Evolutionary conservation across 352 stramenopile genomes (phyloP), one percentile per base, ranked within the genome.

Genomic region (Plasmopara viticola): DNA sequence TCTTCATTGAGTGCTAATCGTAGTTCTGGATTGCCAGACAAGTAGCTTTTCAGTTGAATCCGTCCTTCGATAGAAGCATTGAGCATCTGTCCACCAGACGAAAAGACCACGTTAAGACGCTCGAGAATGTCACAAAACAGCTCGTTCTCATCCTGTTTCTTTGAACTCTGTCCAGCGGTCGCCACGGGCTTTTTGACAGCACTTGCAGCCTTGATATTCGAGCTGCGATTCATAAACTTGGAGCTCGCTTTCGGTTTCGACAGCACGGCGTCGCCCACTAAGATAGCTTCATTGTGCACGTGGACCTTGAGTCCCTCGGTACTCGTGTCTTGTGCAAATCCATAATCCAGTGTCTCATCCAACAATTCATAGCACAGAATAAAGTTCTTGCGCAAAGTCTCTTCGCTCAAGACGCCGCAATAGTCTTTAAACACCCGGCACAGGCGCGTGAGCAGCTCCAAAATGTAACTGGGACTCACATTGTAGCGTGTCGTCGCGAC

Each of bases 331-430:
- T 99, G 96, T 17, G 96, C 95, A 70, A 98, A 98, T 9, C 97
- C 97, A 64, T 96, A 99, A 75, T 99, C 97, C n/a, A 98, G 64
- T 55, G 97, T 97, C 72, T 99, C 97, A 72, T 99, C 97, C 39
- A 99, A 78, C 40, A 99, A 77, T 73, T 99, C 97, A 68, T 99
- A 99, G 57, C 98, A 94, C 38, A 99, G 66, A 58, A 98, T 97
- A 60, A 99, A 99, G 72, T 99, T 99, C 84, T 99, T 99, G 38
- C 97, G 86, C 62, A 99, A 95, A n/a, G 94, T 95, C 70, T 99
- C 95, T 60, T 97, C 97, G 29, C 89, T 98, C 17, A 99, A 73
- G 31, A 98, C 95, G 25, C 97, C 97, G 69, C 97, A 99, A 69
- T 99, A 99, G 79, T 99, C 97, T 76, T 99, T 99, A 68, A 99